Base-by-base conservation (phyloP, 2,329 filamentous ascomycete genomes). In the Biscogniauxia sp. region DNA sequence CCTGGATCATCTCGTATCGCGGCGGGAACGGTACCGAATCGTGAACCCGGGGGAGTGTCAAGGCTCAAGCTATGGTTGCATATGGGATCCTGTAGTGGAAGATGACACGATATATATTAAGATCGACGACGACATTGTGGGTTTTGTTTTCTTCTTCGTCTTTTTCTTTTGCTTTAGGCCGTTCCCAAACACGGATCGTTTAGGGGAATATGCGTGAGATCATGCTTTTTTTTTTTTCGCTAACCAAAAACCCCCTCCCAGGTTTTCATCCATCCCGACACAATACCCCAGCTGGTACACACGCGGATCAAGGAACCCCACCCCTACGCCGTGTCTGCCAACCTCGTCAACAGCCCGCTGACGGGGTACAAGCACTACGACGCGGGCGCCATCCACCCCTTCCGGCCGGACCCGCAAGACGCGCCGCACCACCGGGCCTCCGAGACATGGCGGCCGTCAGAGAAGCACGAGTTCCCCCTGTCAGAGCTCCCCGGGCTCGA, bases 311-410 rank as follows among this genome's bases (percentile, higher is more conserved):
- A 79, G 2, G 77, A 83, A 41, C 81, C 82, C 3, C 77, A 83
- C 54, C 78, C 78, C 25, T 79, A 80, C 63, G 73, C 81, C 50
- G 78, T 86, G 3, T 83, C 82, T 1, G 83, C 82, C 58, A 86
- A 86, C 65, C 76, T 86, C 15, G 74, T 86, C 67, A 86, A 86
- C 58, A 80, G 83, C 57, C 82, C 82, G 2, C 73, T 82, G 20
- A 79, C 84, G 50, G 77, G 78, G 55, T 81, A 80, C 71, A 75
- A 85, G 20, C 84, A 87, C 67, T 80, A 79, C 66, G 82, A 82
- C 58, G 70, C 80, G 9, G 82, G 81, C 8, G 79, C 81, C 9
- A 76, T 84, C 19, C 75, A 80, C 55, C 79, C 83, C 2, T 86
- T 85, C 67, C 75, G 82, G 13, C 82, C 83, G 1, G 83, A 85